These are phyloP conservation scores for Coemansia sp. DNA, from an alignment of 192 early-diverging fungal species.

Conservation along the genomic window DNA sequence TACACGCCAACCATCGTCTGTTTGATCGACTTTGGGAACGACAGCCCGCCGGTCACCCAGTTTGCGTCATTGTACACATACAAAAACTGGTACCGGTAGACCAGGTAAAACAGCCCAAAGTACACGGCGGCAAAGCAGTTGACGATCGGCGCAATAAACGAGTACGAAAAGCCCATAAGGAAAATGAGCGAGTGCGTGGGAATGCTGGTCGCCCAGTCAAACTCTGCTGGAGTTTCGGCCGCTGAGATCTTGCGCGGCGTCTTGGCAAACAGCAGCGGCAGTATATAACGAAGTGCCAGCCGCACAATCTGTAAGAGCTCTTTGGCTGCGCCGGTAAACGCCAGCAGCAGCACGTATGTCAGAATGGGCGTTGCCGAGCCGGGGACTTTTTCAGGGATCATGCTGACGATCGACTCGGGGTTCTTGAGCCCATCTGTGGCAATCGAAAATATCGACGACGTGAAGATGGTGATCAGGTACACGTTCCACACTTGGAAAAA, in stretches of 20 bases:
- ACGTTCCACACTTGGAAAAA: conserved; percentile 84
- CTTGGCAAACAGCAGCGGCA: conserved; percentile 61
- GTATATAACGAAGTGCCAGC: conserved; percentile 64
- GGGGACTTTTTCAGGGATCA: conserved; percentile 67
- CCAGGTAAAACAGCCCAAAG: conserved; percentile 73
- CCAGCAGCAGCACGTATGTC: conserved; percentile 79
- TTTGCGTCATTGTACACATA: conserved; percentile 68
- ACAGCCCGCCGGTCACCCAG: conserved; percentile 66
- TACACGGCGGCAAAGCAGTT: conserved; percentile 76
- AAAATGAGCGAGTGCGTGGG: conserved; percentile 74
- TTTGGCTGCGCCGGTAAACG: conserved; percentile 66
- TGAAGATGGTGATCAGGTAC: conserved; percentile 75
- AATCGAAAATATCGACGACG: conserved; percentile 62
- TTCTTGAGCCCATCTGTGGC: conserved; percentile 25
- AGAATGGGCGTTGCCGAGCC: conserved; percentile 77
- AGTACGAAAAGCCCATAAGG: conserved; percentile 75
- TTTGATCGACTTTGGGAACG: conserved; percentile 64
- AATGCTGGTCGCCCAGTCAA: conserved; percentile 67
- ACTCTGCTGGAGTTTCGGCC: conserved; percentile 56
- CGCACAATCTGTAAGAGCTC: conserved; percentile 71
- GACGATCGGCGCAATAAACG: conserved; percentile 77
- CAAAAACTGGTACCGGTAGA: conserved; percentile 83
- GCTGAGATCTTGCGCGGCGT: conserved; percentile 73
- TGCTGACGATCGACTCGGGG: conserved; percentile 45
- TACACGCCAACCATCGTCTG: conserved; percentile 73